A percentile compares a stretch with the other conserved stretches of the same genome.
Conservation (phyloP, 495 filamentous ascomycete species). For the Neurospora terricola region DNA sequence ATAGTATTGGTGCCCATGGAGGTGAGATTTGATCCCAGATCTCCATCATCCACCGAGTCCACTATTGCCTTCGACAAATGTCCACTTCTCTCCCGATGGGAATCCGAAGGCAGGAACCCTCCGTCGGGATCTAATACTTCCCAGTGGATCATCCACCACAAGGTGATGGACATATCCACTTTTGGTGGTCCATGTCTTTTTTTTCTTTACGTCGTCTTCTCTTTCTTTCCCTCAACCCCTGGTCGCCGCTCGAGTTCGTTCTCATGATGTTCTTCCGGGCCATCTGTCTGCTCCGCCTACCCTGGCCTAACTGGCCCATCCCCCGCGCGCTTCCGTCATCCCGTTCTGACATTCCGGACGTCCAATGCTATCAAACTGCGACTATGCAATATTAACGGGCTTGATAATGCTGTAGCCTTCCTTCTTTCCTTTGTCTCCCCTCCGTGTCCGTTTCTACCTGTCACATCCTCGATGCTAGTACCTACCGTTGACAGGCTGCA, state of each 20-base stretch:
- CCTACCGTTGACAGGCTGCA: not conserved
- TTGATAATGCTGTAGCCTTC: not conserved
- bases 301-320: not conserved
- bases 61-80: not conserved
- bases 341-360: not conserved
- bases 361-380: not conserved
- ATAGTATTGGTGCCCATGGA: not conserved
- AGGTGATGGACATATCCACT: not conserved
- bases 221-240: not conserved
- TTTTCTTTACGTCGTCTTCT: not conserved
- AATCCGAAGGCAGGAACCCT: not conserved
- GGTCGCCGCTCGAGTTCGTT: not conserved
- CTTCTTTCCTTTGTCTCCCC: not conserved
- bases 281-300: not conserved
- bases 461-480: not conserved
- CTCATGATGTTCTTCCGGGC: not conserved
- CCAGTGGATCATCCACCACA: not conserved
- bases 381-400: not conserved
- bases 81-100: not conserved
- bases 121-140: not conserved
- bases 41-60: not conserved
- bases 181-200: not conserved
- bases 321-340: not conserved
- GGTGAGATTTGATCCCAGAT: not conserved
- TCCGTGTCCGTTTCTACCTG: not conserved